Conservation (phyloP, 345 rosid species). For the Corchorus olitorius region DNA sequence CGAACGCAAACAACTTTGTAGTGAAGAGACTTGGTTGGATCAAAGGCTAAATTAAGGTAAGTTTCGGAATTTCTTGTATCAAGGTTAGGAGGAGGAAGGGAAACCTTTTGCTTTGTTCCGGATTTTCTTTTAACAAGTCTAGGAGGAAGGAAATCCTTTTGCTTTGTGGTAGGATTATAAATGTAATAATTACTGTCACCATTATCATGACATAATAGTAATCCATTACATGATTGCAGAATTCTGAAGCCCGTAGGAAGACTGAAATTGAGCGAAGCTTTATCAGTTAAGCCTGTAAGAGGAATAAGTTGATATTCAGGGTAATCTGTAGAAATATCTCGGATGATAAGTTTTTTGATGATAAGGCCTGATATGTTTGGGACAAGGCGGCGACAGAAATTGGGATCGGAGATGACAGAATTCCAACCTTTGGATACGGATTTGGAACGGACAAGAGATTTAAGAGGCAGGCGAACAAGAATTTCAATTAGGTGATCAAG, state of each 20-base stretch:
- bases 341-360: neutral
- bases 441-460: conserved; percentile 35
- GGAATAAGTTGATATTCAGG: neutral
- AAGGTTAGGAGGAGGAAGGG: neutral
- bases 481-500: conserved; percentile 28
- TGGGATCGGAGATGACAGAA: conserved; percentile 24
- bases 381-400: neutral
- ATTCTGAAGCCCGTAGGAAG: neutral
- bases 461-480: conserved; percentile 30
- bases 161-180: neutral
- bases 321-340: neutral
- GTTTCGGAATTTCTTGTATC: neutral
- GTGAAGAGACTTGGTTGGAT: neutral
- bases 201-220: neutral
- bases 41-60: neutral
- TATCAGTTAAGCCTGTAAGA: neutral
- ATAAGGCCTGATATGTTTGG: neutral
- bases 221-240: neutral
- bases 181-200: neutral
- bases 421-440: conserved; percentile 32
- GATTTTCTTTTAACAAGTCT: neutral
- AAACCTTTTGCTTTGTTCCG: too few species aligned
- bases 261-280: neutral
- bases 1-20: neutral
- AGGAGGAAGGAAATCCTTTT: neutral